Evolutionary conservation across 345 rosid species (phyloP).

Genomic region (Geranium brycei): DNA sequence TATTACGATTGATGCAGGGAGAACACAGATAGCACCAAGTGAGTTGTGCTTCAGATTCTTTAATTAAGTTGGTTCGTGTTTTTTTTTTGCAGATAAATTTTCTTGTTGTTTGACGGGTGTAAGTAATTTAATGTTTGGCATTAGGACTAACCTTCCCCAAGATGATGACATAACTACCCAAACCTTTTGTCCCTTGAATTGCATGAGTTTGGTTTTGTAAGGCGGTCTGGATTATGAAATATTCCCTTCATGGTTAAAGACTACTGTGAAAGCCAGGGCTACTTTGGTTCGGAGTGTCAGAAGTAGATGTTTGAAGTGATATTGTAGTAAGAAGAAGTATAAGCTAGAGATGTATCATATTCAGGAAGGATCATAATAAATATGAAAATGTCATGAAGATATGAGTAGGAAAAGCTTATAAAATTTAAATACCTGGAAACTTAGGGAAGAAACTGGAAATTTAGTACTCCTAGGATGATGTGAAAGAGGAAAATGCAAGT

Average conservation of each 20-base stretch:
- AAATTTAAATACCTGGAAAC: neutral
- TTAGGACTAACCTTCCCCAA: neutral
- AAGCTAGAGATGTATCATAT: neutral
- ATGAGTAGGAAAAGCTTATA: neutral
- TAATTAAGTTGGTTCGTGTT: neutral
- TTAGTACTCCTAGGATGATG: too few relatives aligned
- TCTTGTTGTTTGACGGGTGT: neutral
- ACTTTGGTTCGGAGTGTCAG: too few relatives aligned
- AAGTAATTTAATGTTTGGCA: neutral
- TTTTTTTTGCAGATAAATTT: neutral
- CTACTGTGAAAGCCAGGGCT: neutral
- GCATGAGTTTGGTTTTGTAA: neutral
- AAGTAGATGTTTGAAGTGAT: too few relatives aligned
- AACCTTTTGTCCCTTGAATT: neutral
- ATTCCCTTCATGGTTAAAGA: neutral
- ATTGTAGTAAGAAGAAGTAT: neutral
- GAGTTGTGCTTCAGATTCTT: slow-evolving; percentile 26
- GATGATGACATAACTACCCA: neutral
- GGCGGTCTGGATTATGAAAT: neutral
- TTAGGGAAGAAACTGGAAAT: neutral
- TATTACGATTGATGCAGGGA: slow-evolving; percentile 95
- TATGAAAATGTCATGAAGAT: neutral
- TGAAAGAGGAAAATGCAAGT: too few relatives aligned
- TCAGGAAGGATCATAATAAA: neutral
- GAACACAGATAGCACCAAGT: slow-evolving; percentile 98